Conservation (phyloP, 495 filamentous ascomycete genomes). For the Talaromyces trachyspermus region DNA sequence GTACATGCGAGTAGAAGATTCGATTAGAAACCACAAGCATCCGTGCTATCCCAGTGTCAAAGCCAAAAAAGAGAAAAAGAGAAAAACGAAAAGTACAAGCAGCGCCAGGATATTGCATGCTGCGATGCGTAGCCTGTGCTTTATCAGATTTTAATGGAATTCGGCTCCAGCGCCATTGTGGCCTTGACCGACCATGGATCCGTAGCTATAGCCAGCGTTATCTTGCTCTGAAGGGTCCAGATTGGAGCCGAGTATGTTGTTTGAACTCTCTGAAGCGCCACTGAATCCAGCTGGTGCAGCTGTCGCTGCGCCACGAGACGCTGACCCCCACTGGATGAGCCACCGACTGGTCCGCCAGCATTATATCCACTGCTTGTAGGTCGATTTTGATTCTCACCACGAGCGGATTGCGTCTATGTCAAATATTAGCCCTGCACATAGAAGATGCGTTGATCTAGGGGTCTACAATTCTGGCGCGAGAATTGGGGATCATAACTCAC, state of each 20-base stretch:
- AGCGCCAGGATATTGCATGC: neutral
- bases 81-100: neutral
- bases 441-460: slow-evolving; percentile 7
- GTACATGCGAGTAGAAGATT: slow-evolving; percentile 1
- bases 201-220: slow-evolving; percentile 53
- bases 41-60: neutral
- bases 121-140: neutral
- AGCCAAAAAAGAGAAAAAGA: neutral
- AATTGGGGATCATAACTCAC: slow-evolving; percentile 49
- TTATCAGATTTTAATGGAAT: slow-evolving; percentile 28
- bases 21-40: neutral
- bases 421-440: slow-evolving; percentile 10
- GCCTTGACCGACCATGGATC: slow-evolving; percentile 49
- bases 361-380: slow-evolving; percentile 66
- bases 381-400: slow-evolving; percentile 65
- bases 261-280: slow-evolving; percentile 48
- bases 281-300: slow-evolving; percentile 39
- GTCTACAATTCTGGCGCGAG: slow-evolving; percentile 12
- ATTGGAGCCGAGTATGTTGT: slow-evolving; percentile 53
- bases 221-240: slow-evolving; percentile 55
- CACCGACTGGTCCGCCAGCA: slow-evolving; percentile 40
- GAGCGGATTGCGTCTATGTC: slow-evolving; percentile 64
- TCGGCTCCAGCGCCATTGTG: slow-evolving; percentile 64
- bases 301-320: slow-evolving; percentile 27
- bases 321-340: slow-evolving; percentile 34